Percentiles rank a stretch among this genome's conserved stretches.
Conservation (phyloP, 768 basidiomycete species). For the Daedaleopsis nitida region DNA sequence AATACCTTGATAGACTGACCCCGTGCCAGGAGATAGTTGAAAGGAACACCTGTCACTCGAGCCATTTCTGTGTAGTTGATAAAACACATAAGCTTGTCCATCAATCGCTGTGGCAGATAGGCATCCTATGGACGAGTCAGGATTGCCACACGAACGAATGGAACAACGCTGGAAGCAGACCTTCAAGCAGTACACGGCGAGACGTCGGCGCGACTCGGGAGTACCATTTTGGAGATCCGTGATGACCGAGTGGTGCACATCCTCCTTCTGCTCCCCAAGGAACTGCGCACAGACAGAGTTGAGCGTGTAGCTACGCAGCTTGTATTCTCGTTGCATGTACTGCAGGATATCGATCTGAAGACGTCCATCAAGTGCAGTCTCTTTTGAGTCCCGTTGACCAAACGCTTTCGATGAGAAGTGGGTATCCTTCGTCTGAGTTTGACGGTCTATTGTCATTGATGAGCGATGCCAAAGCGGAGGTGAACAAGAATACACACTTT, state of each 20-base stretch:
- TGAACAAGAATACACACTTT: slow-evolving; percentile 48
- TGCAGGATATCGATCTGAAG: slow-evolving; percentile 95
- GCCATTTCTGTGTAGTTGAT: slow-evolving; percentile 99
- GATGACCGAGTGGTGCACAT: slow-evolving; percentile 98
- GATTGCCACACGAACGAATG: not conserved
- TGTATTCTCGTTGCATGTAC: slow-evolving; percentile 98
- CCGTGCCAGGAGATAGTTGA: slow-evolving; percentile 91
- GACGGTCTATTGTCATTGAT: slow-evolving; percentile 51
- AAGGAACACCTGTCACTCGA: slow-evolving; percentile 99
- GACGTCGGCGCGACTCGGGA: slow-evolving; percentile 84
- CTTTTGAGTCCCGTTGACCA: slow-evolving; percentile 95
- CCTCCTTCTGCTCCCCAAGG: slow-evolving; percentile 98
- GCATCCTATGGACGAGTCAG: slow-evolving; percentile 69
- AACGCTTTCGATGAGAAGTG: slow-evolving; percentile 99
- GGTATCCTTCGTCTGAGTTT: slow-evolving; percentile 84
- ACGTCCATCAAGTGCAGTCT: slow-evolving; percentile 87
- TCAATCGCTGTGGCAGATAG: slow-evolving; percentile 91
- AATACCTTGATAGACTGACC: slow-evolving; percentile 99
- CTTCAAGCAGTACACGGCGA: slow-evolving; percentile 98
- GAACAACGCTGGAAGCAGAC: slow-evolving; percentile 39
- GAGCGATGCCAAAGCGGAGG: not conserved
- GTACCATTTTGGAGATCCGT: slow-evolving; percentile 98
- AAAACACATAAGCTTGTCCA: slow-evolving; percentile 99
- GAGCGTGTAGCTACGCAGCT: slow-evolving; percentile 93
- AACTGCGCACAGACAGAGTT: slow-evolving; percentile 99